Percentiles rank a stretch among this genome's conserved stretches.
Evolutionary conservation across 2,329 filamentous ascomycete genomes (phyloP).

Genomic region (Cercospora sojina): DNA sequence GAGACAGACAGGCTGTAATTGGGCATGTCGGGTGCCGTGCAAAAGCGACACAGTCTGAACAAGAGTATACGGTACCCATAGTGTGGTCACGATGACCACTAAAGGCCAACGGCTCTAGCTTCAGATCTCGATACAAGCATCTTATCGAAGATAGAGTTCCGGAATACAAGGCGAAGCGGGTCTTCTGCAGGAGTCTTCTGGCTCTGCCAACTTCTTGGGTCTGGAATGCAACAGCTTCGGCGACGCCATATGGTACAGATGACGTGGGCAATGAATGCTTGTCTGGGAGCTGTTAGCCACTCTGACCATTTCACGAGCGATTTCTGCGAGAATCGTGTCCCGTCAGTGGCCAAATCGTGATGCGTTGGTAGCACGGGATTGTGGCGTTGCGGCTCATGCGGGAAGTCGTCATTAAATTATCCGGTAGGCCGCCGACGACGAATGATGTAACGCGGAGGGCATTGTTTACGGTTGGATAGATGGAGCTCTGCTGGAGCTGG

Average conservation of each 20-base stretch:
- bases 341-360: background rate
- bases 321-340: background rate
- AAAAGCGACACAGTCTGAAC: background rate
- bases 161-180: background rate
- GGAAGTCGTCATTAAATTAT: constrained; percentile 11
- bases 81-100: background rate
- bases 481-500: background rate
- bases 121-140: constrained; percentile 10
- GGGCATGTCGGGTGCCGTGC: background rate
- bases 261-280: constrained; percentile 4
- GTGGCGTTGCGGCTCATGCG: constrained; percentile 15
- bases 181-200: background rate
- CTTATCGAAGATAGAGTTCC: constrained; percentile 10
- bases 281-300: constrained; percentile 5
- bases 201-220: constrained; percentile 9
- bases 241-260: background rate
- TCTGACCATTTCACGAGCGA: background rate
- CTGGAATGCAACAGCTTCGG: background rate
- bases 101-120: background rate
- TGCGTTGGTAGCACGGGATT: background rate
- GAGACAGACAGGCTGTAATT: background rate
- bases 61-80: background rate
- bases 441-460: constrained; percentile 8
- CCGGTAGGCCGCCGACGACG: background rate
- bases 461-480: constrained; percentile 5